These are phyloP conservation scores for Serendipita indica DNA, from an alignment of 768 basidiomycete genomes.

Conservation along the genomic window DNA sequence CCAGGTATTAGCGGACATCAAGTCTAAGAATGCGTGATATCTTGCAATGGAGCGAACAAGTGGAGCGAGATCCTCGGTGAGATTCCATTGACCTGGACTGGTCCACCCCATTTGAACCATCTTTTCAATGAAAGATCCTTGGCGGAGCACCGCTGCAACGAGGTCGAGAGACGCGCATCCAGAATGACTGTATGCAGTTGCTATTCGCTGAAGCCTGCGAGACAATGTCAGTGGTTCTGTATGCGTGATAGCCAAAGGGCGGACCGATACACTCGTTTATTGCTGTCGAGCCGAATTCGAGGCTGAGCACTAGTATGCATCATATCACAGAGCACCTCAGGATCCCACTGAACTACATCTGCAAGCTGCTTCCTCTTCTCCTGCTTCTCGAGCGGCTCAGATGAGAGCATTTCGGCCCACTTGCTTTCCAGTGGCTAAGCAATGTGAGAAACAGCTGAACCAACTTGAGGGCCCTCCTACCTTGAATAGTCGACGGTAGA, in stretches of 20 bases:
- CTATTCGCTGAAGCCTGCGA: not conserved
- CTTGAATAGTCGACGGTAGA: not conserved
- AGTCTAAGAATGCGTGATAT: conserved; percentile 16
- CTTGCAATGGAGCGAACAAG: conserved; percentile 13
- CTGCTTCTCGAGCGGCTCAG: not conserved
- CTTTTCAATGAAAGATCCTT: conserved; percentile 12
- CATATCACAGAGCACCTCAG: not conserved
- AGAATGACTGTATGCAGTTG: not conserved
- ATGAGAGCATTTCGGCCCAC: not conserved
- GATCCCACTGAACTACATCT: not conserved
- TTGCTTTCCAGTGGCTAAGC: not conserved
- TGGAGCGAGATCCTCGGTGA: not conserved
- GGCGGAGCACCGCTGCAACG: conserved; percentile 12
- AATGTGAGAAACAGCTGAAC: not conserved
- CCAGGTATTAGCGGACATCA: conserved; percentile 4
- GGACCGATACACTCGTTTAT: not conserved
- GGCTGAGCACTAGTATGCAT: not conserved
- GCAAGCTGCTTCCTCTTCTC: not conserved
- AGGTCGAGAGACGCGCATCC: conserved; percentile 6
- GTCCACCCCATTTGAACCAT: conserved; percentile 14
- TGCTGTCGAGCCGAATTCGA: not conserved
- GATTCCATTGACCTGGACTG: not conserved
- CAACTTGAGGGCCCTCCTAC: not conserved
- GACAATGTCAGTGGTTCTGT: not conserved
- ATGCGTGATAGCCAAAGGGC: not conserved